A percentile compares a stretch with the other conserved stretches of the same genome.
These are phyloP conservation scores for Colletotrichum sp. DNA, from an alignment of 2,329 filamentous ascomycete species.

Conservation along the genomic window DNA sequence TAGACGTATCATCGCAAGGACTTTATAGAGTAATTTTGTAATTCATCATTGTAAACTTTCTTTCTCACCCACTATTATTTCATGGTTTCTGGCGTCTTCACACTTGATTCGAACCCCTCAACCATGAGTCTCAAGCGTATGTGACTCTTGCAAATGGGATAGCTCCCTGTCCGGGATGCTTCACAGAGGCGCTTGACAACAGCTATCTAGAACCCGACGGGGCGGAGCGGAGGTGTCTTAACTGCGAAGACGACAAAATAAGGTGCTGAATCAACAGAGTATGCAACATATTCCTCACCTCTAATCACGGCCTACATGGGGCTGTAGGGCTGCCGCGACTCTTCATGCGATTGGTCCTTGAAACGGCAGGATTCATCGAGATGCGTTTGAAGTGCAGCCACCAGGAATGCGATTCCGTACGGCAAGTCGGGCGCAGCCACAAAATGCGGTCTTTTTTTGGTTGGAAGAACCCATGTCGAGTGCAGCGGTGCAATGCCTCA, in stretches of 20 bases:
- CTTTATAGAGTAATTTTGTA: neutral
- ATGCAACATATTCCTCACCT: neutral
- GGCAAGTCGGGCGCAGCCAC: neutral
- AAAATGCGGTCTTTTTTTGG: neutral
- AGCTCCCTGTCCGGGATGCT: too few relatives aligned
- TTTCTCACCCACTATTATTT: neutral
- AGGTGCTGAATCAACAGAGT: neutral
- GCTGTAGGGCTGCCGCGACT: neutral
- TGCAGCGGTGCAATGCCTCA: neutral
- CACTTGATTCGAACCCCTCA: rapidly evolving
- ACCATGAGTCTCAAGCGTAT: rapidly evolving
- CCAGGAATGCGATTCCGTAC: neutral
- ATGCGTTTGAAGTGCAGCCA: neutral
- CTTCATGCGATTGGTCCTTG: neutral
- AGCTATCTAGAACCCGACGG: rapidly evolving
- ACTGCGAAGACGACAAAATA: neutral
- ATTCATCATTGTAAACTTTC: neutral
- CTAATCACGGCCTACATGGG: neutral
- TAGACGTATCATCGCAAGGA: neutral
- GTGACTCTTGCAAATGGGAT: neutral
- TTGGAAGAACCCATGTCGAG: neutral
- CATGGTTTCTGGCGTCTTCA: neutral
- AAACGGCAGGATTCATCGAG: neutral
- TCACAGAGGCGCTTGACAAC: rapidly evolving
- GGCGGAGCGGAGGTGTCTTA: neutral